These are phyloP conservation scores for Mycena kentingensis DNA, from an alignment of 768 basidiomycete genomes.

Conservation along the genomic window DNA sequence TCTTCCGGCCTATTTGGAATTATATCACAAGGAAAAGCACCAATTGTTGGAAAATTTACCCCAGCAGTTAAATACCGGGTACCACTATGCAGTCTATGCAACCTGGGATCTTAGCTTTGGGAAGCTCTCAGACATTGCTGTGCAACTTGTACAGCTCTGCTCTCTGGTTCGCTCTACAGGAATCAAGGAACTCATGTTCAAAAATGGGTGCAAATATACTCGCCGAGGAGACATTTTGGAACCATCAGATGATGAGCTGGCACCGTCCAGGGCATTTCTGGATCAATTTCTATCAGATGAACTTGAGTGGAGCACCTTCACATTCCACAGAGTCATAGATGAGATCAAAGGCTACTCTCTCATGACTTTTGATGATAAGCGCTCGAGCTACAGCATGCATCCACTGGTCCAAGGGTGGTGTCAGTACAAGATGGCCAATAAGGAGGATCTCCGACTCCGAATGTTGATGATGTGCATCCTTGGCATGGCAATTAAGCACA, in stretches of 20 bases:
- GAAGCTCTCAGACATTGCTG: neutral
- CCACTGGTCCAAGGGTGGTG: neutral
- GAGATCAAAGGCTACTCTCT: neutral
- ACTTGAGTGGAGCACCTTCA: neutral
- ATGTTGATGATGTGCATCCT: neutral
- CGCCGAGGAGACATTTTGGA: too few species aligned
- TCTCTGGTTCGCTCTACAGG: neutral
- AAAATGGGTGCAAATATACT: neutral
- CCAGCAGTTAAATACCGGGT: neutral
- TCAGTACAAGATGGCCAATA: neutral
- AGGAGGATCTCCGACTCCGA: neutral
- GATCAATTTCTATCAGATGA: neutral
- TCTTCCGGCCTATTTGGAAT: neutral
- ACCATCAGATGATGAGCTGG: neutral
- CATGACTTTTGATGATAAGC: neutral
- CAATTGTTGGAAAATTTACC: neutral
- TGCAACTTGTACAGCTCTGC: neutral
- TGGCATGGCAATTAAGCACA: neutral
- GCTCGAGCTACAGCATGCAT: neutral
- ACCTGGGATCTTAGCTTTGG: slow-evolving; percentile 9
- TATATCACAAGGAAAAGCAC: neutral
- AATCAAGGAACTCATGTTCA: slow-evolving; percentile 4
- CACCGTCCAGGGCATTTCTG: neutral
- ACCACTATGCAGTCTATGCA: slow-evolving; percentile 4
- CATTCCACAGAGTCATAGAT: neutral